These are phyloP conservation scores for Monosporascus sp. DNA, from an alignment of 2,329 filamentous ascomycete species.

Conservation along the genomic window DNA sequence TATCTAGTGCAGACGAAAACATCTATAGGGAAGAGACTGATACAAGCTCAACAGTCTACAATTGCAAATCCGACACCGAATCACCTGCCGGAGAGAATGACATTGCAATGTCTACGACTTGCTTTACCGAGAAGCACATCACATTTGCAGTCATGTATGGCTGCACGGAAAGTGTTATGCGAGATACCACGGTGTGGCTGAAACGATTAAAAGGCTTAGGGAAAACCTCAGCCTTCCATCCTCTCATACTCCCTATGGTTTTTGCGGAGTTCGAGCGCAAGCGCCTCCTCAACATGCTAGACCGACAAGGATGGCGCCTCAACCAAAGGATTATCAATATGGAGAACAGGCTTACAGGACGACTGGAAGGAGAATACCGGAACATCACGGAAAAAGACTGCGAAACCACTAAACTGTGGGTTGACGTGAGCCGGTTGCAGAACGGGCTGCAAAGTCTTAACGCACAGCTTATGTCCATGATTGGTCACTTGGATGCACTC, in stretches of 20 bases:
- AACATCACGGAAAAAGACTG: slow-evolving; percentile 9
- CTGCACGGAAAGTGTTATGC: slow-evolving; percentile 3
- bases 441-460: slow-evolving; percentile 12
- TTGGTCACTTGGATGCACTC: neutral
- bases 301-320: slow-evolving; percentile 3
- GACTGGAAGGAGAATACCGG: neutral
- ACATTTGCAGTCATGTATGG: slow-evolving; percentile 16
- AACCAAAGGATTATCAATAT: slow-evolving; percentile 9
- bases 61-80: slow-evolving; percentile 16
- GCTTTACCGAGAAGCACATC: slow-evolving; percentile 7
- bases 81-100: slow-evolving; percentile 5
- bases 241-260: slow-evolving; percentile 14
- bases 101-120: slow-evolving; percentile 14
- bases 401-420: slow-evolving; percentile 10
- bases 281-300: slow-evolving; percentile 8
- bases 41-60: slow-evolving; percentile 11
- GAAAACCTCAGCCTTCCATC: slow-evolving; percentile 7
- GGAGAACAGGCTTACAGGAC: slow-evolving; percentile 5
- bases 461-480: slow-evolving; percentile 6
- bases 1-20: too few species aligned
- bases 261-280: slow-evolving; percentile 12
- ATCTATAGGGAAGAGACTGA: neutral
- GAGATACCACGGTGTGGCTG: neutral
- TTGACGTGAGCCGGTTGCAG: slow-evolving; percentile 9
- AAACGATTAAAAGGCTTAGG: neutral